phyloP scores from a whole-genome alignment of 1,139 yeast species.

The Taphrina flavorubra region DNA sequence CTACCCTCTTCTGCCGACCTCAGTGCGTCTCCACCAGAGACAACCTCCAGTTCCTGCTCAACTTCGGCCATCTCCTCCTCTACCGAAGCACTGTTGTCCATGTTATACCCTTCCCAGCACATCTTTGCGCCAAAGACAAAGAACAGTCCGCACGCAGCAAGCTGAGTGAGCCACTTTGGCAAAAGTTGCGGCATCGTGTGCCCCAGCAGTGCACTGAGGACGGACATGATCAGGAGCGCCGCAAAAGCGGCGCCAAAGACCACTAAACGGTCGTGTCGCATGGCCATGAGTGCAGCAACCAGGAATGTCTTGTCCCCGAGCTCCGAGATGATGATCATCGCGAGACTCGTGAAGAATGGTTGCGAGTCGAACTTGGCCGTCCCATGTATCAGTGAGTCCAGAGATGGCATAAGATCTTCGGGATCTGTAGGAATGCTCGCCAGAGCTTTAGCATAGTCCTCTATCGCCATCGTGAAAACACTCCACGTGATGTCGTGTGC shows the following conservation, averaged over 20 bases:
- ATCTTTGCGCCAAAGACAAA: slow-evolving; percentile 81
- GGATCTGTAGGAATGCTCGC: slow-evolving; percentile 17
- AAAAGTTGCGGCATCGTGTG: slow-evolving; percentile 85
- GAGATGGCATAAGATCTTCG: slow-evolving; percentile 17
- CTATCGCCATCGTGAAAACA: not conserved
- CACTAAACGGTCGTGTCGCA: slow-evolving; percentile 81
- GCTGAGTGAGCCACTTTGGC: slow-evolving; percentile 78
- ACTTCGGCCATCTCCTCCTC: slow-evolving; percentile 92
- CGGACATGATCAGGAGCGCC: slow-evolving; percentile 89
- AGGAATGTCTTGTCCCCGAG: slow-evolving; percentile 96
- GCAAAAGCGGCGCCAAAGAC: slow-evolving; percentile 87
- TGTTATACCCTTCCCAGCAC: slow-evolving; percentile 76
- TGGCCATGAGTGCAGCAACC: slow-evolving; percentile 97
- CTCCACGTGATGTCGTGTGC: no score
- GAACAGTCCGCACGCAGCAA: slow-evolving; percentile 79
- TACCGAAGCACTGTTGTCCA: slow-evolving; percentile 87
- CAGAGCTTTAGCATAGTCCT: slow-evolving; percentile 12
- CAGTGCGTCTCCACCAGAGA: slow-evolving; percentile 49
- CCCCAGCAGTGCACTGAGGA: slow-evolving; percentile 87
- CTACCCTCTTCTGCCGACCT: slow-evolving; percentile 48
- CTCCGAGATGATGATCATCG: slow-evolving; percentile 89
- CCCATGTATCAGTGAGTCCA: slow-evolving; percentile 5
- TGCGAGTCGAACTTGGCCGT: slow-evolving; percentile 19
- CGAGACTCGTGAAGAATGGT: slow-evolving; percentile 35
- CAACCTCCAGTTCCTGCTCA: slow-evolving; percentile 83